phyloP scores from a whole-genome alignment of 2,329 filamentous ascomycete genomes.

The Monilinia fructicola region DNA sequence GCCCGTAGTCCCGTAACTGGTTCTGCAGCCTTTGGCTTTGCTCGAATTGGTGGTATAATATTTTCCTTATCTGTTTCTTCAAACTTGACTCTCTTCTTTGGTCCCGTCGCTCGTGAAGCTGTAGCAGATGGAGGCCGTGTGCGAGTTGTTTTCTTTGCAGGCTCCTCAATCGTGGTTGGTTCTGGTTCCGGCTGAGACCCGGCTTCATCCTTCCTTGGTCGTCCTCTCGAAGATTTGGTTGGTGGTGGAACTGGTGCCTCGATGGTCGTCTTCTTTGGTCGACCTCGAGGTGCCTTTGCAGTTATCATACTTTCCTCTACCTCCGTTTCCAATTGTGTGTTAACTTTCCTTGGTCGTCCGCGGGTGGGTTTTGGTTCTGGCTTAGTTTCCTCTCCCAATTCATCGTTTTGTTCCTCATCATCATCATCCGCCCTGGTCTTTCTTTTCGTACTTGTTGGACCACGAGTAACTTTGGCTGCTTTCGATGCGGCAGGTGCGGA shows the following conservation, averaged over 20 bases:
- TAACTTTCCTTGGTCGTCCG: conserved; percentile 49
- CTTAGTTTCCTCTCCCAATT: conserved; percentile 23
- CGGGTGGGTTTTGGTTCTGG: conserved; percentile 45
- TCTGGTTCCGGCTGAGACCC: conserved; percentile 28
- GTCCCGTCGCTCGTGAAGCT: conserved; percentile 46
- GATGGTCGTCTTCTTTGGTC: conserved; percentile 45
- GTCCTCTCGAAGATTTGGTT: conserved; percentile 32
- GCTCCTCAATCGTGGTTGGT: conserved; percentile 39
- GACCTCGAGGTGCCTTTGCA: conserved; percentile 45
- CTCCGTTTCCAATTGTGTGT: conserved; percentile 33
- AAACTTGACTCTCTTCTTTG: conserved; percentile 64
- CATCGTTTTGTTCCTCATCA: conserved; percentile 40
- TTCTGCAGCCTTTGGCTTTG: conserved; percentile 42
- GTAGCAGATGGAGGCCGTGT: conserved; percentile 40
- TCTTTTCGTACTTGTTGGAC: conserved; percentile 47
- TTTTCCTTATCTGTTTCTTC: conserved; percentile 64
- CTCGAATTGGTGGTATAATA: conserved; percentile 48
- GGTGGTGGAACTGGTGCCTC: conserved; percentile 32
- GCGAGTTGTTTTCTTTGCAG: conserved; percentile 44
- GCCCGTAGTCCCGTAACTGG: conserved; percentile 45
- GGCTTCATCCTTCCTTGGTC: conserved; percentile 36
- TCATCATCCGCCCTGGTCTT: conserved; percentile 53
- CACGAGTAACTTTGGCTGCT: conserved; percentile 40
- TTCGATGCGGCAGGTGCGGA: conserved; percentile 51
- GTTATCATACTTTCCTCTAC: conserved; percentile 32